phyloP scores from a whole-genome alignment of 1,284 basidiomycete species.

The Trichosporon coremiiforme region DNA sequence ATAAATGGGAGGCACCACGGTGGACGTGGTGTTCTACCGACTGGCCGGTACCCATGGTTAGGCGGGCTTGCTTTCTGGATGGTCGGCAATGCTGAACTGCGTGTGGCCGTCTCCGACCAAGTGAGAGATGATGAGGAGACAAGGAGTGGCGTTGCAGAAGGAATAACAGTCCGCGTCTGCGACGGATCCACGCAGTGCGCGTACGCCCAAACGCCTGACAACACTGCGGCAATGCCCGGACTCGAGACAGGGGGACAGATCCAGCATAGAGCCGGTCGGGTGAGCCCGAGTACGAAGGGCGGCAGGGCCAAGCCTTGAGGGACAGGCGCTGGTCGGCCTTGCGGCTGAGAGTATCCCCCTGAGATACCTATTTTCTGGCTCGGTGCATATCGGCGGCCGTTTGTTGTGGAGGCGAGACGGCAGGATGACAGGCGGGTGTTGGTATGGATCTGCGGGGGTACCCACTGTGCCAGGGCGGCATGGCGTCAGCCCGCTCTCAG shows the following conservation, averaged over 20 bases:
- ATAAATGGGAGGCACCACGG: not conserved
- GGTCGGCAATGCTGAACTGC: not conserved
- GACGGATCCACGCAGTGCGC: not conserved
- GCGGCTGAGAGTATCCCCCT: not conserved
- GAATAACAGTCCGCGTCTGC: not conserved
- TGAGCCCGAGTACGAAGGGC: not conserved
- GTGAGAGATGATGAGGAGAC: slow-evolving; percentile 1
- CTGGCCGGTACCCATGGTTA: not conserved
- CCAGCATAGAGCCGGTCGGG: not conserved
- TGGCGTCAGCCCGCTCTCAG: not conserved
- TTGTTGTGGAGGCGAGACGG: not conserved
- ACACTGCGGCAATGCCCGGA: not conserved
- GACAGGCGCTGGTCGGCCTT: not conserved
- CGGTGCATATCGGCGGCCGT: not conserved
- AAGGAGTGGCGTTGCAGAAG: not conserved
- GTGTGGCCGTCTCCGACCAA: not conserved
- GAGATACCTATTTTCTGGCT: not conserved
- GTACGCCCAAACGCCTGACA: not conserved
- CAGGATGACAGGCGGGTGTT: no score
- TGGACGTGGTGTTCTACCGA: slow-evolving; percentile 2
- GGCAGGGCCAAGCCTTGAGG: not conserved
- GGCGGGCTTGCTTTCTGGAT: not conserved
- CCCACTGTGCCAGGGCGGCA: not conserved
- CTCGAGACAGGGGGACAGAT: not conserved
- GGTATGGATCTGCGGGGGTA: not conserved